Base-by-base conservation (phyloP, 441 rosid genomes). In the Gossypium schwendimanii region DNA sequence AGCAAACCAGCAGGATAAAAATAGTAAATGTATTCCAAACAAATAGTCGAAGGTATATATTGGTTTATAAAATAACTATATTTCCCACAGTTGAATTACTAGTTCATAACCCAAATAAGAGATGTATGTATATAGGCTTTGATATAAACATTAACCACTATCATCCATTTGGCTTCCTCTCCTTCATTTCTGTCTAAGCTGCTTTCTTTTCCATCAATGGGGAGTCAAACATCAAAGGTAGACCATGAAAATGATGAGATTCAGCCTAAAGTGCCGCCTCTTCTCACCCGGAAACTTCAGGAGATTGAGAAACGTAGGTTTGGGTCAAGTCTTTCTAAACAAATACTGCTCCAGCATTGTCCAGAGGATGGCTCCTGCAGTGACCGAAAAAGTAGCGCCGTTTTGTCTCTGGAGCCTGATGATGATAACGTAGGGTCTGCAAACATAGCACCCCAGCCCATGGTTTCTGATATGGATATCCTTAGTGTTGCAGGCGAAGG, bases 261-360 rank as follows among this genome's bases (percentile, higher is more conserved):
- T 55, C 82, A 81, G 9, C 70, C 75, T 1, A 83, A 75, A 15
- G 57, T 86, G 14, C 73, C 78, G 21, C 88, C 91, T 0, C 69
- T 77, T 65, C 75, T 88, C 3, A 72, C 79, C 6, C 78, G 84
- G 44, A 81, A 80, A 44, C 26, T 84, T 15, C 85, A 85, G 63
- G 88, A 83, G 71, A 78, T 87, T 12, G 83, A 74, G 78, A 76
- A 79, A 71, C 61, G 72, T 12, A 70, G 79, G 33, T 3, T 4
- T 10, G 47, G 15, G 9, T 1, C 58, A 71, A 78, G 84, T 6
- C 76, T 72, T 64, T 86, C 93, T 4, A 81, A 77, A 74, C 84
- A 89, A 63, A 72, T 81, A 80, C 87, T 91, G 69, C 93, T 91
- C 11, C 65, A 74, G 39, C 76, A 81, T 5, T 81, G 63, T 18